Percentiles rank a stretch among this genome's conserved stretches.
Conservation (phyloP, 306 rosid species). For the Dalbergia oliveri region DNA sequence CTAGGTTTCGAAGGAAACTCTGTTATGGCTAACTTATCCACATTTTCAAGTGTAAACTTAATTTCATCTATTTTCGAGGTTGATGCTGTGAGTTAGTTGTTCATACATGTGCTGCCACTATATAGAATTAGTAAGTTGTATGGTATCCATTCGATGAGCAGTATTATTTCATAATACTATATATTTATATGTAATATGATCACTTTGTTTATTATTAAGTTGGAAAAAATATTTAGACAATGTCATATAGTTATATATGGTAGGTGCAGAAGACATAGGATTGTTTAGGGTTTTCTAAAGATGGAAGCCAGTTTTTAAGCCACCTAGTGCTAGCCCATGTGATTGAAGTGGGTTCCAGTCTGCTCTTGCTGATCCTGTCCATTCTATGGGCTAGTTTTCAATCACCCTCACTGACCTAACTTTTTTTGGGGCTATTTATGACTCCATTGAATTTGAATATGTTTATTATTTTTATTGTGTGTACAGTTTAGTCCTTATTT, state of each 20-base stretch:
- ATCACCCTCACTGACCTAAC: constrained; percentile 9
- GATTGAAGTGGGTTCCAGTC: constrained; percentile 45
- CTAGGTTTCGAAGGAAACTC: constrained; percentile 47
- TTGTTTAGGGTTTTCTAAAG: constrained; percentile 34
- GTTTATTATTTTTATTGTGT: too few species aligned
- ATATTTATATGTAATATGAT: not conserved
- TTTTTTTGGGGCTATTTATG: not conserved
- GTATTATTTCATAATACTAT: too few species aligned
- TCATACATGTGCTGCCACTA: constrained; percentile 48
- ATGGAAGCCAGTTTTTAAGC: constrained; percentile 13
- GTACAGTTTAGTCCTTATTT: too few species aligned
- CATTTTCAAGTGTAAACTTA: constrained; percentile 31
- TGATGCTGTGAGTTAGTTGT: constrained; percentile 53
- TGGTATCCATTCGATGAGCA: constrained; percentile 36
- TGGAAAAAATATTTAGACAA: constrained; percentile 42
- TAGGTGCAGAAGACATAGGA: constrained; percentile 47
- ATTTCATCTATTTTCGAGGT: constrained; percentile 65
- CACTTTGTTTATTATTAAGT: constrained; percentile 27
- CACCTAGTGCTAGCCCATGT: constrained; percentile 51
- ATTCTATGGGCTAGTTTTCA: constrained; percentile 13
- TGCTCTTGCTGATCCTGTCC: constrained; percentile 7
- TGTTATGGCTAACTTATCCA: constrained; percentile 42
- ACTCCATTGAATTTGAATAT: too few species aligned
- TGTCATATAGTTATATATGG: constrained; percentile 23
- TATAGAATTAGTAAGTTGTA: not conserved